A percentile compares a stretch with the other conserved stretches of the same genome.
Conservation (phyloP, 1,284 basidiomycete genomes). For the Ceratobasidium sp. region DNA sequence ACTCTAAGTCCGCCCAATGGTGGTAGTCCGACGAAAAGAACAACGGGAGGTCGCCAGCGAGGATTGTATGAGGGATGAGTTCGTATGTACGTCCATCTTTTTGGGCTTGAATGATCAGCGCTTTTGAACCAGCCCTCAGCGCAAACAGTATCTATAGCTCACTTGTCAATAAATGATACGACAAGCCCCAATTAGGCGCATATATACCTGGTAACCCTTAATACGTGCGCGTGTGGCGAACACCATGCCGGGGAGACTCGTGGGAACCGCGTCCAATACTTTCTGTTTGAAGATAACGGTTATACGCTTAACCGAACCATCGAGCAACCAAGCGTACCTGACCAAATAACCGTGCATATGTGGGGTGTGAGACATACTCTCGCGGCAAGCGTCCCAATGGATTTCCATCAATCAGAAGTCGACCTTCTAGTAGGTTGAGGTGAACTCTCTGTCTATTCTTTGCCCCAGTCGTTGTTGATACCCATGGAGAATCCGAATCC, state of each 20-base stretch:
- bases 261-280: slow-evolving; percentile 29
- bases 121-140: background rate
- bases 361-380: slow-evolving; percentile 55
- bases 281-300: slow-evolving; percentile 42
- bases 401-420: slow-evolving; percentile 59
- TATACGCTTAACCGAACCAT: slow-evolving; percentile 49
- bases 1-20: slow-evolving; percentile 19
- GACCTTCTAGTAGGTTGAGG: slow-evolving; percentile 42
- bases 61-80: slow-evolving; percentile 8
- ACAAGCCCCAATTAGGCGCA: no score
- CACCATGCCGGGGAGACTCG: background rate
- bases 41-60: background rate
- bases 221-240: slow-evolving; percentile 1
- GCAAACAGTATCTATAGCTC: slow-evolving; percentile 4
- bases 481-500: slow-evolving; percentile 39
- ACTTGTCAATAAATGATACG: background rate
- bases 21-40: slow-evolving; percentile 27
- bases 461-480: background rate
- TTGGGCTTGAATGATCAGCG: slow-evolving; percentile 10
- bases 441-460: slow-evolving; percentile 39
- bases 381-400: slow-evolving; percentile 59
- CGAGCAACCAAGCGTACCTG: slow-evolving; percentile 54
- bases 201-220: slow-evolving; percentile 15
- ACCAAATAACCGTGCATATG: slow-evolving; percentile 57
- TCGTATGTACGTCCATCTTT: background rate